Base-by-base conservation (phyloP, 2,329 filamentous ascomycete genomes). In the Cladophialophora exuberans region DNA sequence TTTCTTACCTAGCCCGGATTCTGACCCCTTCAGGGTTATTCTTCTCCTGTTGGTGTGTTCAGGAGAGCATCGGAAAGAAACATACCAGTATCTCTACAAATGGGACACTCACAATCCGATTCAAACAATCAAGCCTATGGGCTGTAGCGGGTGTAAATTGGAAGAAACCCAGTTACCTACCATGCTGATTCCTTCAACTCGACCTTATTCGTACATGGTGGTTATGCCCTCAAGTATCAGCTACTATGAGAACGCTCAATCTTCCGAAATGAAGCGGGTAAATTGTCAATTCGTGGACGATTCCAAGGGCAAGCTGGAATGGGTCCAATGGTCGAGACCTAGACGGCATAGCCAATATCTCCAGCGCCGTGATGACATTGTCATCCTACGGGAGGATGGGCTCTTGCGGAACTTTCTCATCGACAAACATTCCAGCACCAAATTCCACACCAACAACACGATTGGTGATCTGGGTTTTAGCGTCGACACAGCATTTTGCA, bases 301-400 rank as follows among this genome's bases (percentile, higher is more conserved):
- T 11, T 66, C 59, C 42, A 60, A 65, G 73, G 51, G 47, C 10
- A 45, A 41, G 77, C 10, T 55, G 45, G 47, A 42, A 51, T 97
- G 91, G 89, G 88, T 87, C 3, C 84, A 88, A 20, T 99, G 93
- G 92, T 84, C 90, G 23, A 83, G 89, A 56, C 88, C 91, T 1
- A 81, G 84, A 56, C 85, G 93, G 6, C 80, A 84, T 20, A 80
- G 80, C 56, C 72, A 76, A 10, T 87, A 86, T 62, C 81, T 82
- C 48, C 75, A 81, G 50, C 79, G 76, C 15, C 84, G 85, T 30
- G 94, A 97, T 66, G 84, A 87, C 56, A 84, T 97, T 44, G 96
- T 94, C 66, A 76, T 99, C 13, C 89, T 88, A 9, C 84, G 92
- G 51, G 93, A 97, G 72, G 93, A 97, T 67, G 94, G 94, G 2